These are phyloP conservation scores for Angomonas deanei DNA, from an alignment of 208 protist species.

Conservation along the genomic window DNA sequence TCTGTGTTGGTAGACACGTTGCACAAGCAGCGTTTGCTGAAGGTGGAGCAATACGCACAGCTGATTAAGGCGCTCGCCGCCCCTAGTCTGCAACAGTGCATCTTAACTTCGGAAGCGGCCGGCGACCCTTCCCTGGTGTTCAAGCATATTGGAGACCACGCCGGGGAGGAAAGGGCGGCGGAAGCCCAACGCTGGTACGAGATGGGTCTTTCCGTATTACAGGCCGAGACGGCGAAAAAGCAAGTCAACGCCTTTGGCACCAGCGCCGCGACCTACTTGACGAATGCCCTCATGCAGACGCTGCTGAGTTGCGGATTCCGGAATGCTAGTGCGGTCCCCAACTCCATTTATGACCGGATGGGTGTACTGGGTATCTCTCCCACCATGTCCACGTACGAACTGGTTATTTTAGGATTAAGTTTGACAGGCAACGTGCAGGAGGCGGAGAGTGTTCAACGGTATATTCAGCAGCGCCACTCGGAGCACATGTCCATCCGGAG, in stretches of 20 bases:
- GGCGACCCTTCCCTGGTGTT: conserved; percentile 72
- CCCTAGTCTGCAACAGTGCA: conserved; percentile 28
- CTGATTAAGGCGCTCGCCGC: conserved; percentile 47
- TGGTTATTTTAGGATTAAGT: conserved; percentile 56
- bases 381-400: conserved; percentile 76
- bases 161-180: conserved; percentile 66
- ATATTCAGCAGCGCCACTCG: conserved; percentile 51
- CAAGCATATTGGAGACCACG: conserved; percentile 68
- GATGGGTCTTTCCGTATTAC: conserved; percentile 35
- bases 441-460: conserved; percentile 72
- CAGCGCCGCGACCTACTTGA: conserved; percentile 52
- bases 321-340: conserved; percentile 57
- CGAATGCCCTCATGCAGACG: conserved; percentile 70
- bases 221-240: conserved; percentile 3
- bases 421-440: conserved; percentile 69
- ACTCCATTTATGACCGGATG: conserved; percentile 79
- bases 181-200: conserved; percentile 79
- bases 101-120: conserved; percentile 61
- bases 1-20: conserved; percentile 40
- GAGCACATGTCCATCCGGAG: conserved; percentile 51
- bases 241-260: neutral
- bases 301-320: conserved; percentile 74
- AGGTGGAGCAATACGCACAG: conserved; percentile 38
- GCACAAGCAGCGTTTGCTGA: conserved; percentile 33
- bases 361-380: conserved; percentile 56